Evolutionary conservation across 768 basidiomycete genomes (phyloP).

Genomic region (Gelatoporia subvermispora): DNA sequence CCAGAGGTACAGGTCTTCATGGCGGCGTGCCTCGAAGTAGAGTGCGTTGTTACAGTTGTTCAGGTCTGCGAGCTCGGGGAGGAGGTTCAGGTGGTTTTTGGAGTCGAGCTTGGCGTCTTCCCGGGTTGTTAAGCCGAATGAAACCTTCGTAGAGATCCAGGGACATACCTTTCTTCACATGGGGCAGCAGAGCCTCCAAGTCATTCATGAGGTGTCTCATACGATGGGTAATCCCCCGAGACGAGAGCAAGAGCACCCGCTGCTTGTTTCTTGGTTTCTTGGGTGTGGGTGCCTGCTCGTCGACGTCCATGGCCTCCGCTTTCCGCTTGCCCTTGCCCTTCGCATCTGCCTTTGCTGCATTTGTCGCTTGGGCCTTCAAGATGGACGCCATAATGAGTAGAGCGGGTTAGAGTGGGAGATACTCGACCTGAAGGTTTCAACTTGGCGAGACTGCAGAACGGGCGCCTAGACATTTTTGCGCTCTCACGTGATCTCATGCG

Average conservation of each 20-base stretch:
- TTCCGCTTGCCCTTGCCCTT: constrained; percentile 48
- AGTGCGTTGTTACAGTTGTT: constrained; percentile 97
- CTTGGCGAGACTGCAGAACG: too few relatives aligned
- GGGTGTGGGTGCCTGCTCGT: constrained; percentile 34
- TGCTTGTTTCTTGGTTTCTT: constrained; percentile 87
- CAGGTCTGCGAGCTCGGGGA: constrained; percentile 95
- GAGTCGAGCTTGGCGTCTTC: constrained; percentile 96
- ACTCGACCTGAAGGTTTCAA: too few relatives aligned
- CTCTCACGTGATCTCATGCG: too few relatives aligned
- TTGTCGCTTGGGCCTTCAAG: constrained; percentile 55
- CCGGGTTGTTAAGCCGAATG: neutral
- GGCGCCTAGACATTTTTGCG: too few relatives aligned
- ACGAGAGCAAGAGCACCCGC: constrained; percentile 87
- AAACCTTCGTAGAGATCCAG: neutral
- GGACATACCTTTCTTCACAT: constrained; percentile 88
- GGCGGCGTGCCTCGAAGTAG: constrained; percentile 94
- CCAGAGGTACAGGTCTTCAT: constrained; percentile 97
- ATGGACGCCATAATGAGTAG: constrained; percentile 62
- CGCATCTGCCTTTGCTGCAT: constrained; percentile 43
- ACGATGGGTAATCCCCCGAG: constrained; percentile 89
- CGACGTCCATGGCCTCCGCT: constrained; percentile 60
- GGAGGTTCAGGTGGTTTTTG: constrained; percentile 85
- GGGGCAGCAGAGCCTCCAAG: constrained; percentile 82
- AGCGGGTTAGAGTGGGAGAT: too few relatives aligned
- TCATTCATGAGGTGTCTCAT: constrained; percentile 99